Evolutionary conservation across 2,329 filamentous ascomycete genomes (phyloP).

Genomic region (Alternaria sp.): DNA sequence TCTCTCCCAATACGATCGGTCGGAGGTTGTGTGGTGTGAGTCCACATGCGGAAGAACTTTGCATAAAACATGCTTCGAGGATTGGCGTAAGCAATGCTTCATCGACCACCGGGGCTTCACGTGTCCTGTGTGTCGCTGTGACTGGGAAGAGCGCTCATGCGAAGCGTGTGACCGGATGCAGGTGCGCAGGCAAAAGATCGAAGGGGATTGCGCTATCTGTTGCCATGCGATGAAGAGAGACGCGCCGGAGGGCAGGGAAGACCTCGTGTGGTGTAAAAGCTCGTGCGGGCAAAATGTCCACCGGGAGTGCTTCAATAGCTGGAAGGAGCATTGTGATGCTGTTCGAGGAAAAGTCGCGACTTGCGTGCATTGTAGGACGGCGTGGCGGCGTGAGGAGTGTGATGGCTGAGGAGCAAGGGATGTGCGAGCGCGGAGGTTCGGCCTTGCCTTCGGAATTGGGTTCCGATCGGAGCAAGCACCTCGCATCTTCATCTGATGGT

Average conservation of each 20-base stretch:
- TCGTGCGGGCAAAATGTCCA: slow-evolving; percentile 27
- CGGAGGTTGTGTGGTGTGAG: slow-evolving; percentile 26
- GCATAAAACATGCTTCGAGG: slow-evolving; percentile 23
- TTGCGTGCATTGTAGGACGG: neutral
- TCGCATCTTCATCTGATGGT: neutral
- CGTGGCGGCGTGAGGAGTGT: neutral
- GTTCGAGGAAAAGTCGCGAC: neutral
- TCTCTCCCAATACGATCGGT: slow-evolving; percentile 1
- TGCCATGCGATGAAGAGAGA: neutral
- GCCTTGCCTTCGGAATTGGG: neutral
- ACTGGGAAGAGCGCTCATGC: slow-evolving; percentile 13
- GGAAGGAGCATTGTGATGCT: slow-evolving; percentile 7
- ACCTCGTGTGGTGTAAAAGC: slow-evolving; percentile 20
- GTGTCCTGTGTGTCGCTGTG: slow-evolving; percentile 21
- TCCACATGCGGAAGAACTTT: slow-evolving; percentile 19
- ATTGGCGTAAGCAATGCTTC: slow-evolving; percentile 10
- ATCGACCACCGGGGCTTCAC: neutral
- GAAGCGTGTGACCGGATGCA: neutral
- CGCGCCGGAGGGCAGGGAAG: neutral
- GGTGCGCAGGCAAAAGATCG: neutral
- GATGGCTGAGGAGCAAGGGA: neutral
- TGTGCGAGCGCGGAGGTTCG: neutral
- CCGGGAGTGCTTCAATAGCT: slow-evolving; percentile 14
- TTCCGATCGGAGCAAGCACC: neutral
- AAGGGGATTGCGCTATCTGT: slow-evolving; percentile 11